These are phyloP conservation scores for Fusarium pseudonygamai DNA, from an alignment of 2,329 filamentous ascomycete species.

Conservation along the genomic window DNA sequence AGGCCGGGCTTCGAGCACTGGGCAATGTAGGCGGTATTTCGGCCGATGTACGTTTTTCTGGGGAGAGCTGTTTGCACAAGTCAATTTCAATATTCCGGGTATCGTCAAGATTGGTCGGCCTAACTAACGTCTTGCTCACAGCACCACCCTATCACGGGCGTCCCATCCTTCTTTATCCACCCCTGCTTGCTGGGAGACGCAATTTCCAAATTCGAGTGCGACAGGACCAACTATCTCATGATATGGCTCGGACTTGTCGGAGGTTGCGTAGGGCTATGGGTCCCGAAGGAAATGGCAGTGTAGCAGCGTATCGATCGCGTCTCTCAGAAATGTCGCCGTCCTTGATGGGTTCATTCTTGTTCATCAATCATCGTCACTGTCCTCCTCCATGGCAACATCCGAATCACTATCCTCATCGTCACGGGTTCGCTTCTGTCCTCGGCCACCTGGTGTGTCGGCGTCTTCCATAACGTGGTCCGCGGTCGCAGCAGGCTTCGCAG, in stretches of 20 bases:
- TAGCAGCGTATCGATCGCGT: slow-evolving; percentile 38
- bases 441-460: slow-evolving; percentile 62
- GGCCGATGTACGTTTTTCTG: slow-evolving; percentile 70
- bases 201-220: slow-evolving; percentile 72
- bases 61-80: slow-evolving; percentile 42
- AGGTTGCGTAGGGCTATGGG: slow-evolving; percentile 78
- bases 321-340: slow-evolving; percentile 30
- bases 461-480: slow-evolving; percentile 61
- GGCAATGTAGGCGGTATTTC: slow-evolving; percentile 79
- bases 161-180: slow-evolving; percentile 89
- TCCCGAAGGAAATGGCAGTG: slow-evolving; percentile 75
- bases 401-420: slow-evolving; percentile 73
- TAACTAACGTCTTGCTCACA: slow-evolving; percentile 58
- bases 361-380: slow-evolving; percentile 75
- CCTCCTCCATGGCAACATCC: slow-evolving; percentile 75
- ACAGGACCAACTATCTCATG: slow-evolving; percentile 77
- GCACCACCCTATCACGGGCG: slow-evolving; percentile 84
- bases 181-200: slow-evolving; percentile 89
- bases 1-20: slow-evolving; percentile 65
- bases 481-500: slow-evolving; percentile 60
- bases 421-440: slow-evolving; percentile 75
- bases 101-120: slow-evolving; percentile 46
- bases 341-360: slow-evolving; percentile 53
- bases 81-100: slow-evolving; percentile 45
- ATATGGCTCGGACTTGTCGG: slow-evolving; percentile 92